A percentile compares a stretch with the other conserved stretches of the same genome.
Evolutionary conservation across 2,329 filamentous ascomycete species (phyloP).

Genomic region (Penicillium sp.): DNA sequence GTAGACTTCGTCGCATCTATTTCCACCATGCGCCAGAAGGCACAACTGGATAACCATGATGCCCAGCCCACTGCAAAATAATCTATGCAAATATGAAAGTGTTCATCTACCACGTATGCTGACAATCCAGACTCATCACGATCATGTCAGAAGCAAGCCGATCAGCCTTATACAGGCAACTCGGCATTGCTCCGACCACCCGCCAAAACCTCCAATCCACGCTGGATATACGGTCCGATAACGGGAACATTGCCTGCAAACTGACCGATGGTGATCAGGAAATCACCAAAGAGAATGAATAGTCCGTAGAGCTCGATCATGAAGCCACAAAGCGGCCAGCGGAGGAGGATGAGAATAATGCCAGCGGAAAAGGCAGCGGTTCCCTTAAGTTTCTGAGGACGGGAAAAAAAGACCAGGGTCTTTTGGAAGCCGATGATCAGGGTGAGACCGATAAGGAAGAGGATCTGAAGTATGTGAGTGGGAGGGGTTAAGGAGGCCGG

Average conservation of each 20-base stretch:
- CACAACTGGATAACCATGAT: not conserved
- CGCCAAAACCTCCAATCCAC: conserved; percentile 68
- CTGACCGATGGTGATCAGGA: conserved; percentile 85
- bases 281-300: conserved; percentile 91
- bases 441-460: conserved; percentile 94
- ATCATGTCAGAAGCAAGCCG: not conserved
- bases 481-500: conserved; percentile 4
- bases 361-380: conserved; percentile 84
- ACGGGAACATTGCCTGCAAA: conserved; percentile 84
- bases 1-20: not conserved
- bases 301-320: conserved; percentile 90
- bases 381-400: conserved; percentile 87
- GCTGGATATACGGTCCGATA: conserved; percentile 81
- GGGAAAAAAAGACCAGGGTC: conserved; percentile 90
- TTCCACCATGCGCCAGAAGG: not conserved
- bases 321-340: conserved; percentile 92
- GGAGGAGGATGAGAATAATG: conserved; percentile 79
- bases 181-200: conserved; percentile 72
- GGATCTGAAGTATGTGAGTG: conserved; percentile 62
- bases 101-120: not conserved
- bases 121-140: not conserved
- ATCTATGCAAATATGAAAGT: not conserved
- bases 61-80: not conserved
- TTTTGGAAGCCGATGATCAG: conserved; percentile 93
- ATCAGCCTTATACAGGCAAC: conserved; percentile 45